phyloP scores from a whole-genome alignment of 192 early-diverging fungal species.

The Bifiguratus adelaidae region DNA sequence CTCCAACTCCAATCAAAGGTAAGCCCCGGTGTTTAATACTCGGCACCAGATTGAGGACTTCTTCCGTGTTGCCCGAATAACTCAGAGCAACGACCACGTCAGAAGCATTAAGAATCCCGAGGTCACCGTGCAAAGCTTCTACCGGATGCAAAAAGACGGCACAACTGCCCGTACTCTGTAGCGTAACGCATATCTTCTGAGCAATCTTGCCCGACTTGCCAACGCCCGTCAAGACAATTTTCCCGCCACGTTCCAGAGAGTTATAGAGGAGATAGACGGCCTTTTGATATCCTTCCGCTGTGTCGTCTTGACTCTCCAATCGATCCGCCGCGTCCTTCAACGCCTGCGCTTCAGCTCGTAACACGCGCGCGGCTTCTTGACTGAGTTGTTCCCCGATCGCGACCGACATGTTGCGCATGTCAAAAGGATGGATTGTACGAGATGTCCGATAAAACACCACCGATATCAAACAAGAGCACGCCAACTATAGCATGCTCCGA shows the following conservation, averaged over 20 bases:
- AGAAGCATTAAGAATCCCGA: conserved; percentile 15
- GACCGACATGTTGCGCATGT: not conserved
- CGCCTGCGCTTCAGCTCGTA: conserved; percentile 21
- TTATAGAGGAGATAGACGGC: conserved; percentile 19
- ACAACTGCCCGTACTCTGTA: conserved; percentile 22
- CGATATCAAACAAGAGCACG: too few species aligned
- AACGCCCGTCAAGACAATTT: conserved; percentile 31
- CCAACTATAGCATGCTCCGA: too few species aligned
- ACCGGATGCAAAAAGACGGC: conserved; percentile 31
- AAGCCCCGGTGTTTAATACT: conserved; percentile 22
- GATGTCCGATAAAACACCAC: too few species aligned
- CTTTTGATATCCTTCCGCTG: conserved; percentile 17
- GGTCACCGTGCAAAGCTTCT: conserved; percentile 33
- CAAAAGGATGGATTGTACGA: too few species aligned
- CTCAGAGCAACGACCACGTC: conserved; percentile 29
- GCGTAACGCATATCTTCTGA: conserved; percentile 28
- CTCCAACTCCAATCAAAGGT: conserved; percentile 25
- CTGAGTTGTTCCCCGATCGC: conserved; percentile 11
- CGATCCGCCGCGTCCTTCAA: conserved; percentile 17
- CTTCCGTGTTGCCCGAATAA: conserved; percentile 33
- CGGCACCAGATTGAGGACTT: conserved; percentile 20
- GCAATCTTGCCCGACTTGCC: conserved; percentile 38
- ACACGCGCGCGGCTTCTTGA: conserved; percentile 17
- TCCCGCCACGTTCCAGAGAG: conserved; percentile 22
- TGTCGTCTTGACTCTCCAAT: conserved; percentile 6